A percentile compares a stretch with the other conserved stretches of the same genome.
phyloP scores from a whole-genome alignment of 495 filamentous ascomycete species.

The Penicillium diatomitis region DNA sequence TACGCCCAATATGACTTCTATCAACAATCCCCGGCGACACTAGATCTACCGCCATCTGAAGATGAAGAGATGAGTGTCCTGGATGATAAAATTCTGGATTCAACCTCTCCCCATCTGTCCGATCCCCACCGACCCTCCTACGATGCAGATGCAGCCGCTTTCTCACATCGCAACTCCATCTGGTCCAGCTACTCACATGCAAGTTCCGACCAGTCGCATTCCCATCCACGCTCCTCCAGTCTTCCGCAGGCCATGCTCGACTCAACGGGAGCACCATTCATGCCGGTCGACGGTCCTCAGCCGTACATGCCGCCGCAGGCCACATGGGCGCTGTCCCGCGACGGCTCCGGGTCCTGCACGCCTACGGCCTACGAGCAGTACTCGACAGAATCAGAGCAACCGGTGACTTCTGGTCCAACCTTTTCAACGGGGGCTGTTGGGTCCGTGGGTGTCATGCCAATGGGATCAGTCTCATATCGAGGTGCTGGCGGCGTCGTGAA shows the following conservation, averaged over 20 bases:
- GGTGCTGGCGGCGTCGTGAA: constrained; percentile 14
- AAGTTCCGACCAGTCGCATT: constrained; percentile 29
- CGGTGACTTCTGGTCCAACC: constrained; percentile 36
- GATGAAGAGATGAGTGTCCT: constrained; percentile 76
- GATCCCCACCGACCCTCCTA: constrained; percentile 61
- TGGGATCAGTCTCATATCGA: constrained; percentile 38
- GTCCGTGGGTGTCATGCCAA: constrained; percentile 37
- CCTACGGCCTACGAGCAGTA: constrained; percentile 57
- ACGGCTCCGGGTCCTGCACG: constrained; percentile 49
- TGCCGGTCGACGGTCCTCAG: constrained; percentile 48
- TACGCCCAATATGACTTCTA: constrained; percentile 50
- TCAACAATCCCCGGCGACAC: constrained; percentile 49
- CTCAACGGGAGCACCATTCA: constrained; percentile 40
- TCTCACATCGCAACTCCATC: constrained; percentile 64
- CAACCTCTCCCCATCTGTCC: constrained; percentile 61
- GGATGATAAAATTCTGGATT: constrained; percentile 77
- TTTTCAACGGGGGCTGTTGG: constrained; percentile 45
- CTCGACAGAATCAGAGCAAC: constrained; percentile 49
- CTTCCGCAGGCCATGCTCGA: constrained; percentile 28
- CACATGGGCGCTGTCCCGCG: constrained; percentile 33
- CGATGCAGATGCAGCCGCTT: constrained; percentile 54
- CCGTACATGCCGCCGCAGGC: constrained; percentile 32
- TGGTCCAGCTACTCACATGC: constrained; percentile 65
- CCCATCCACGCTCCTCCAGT: constrained; percentile 28
- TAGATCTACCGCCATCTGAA: constrained; percentile 61